Evolutionary conservation across 2,329 filamentous ascomycete genomes (phyloP), one percentile per base, ranked within the genome.

Genomic region (Dryadomyces sulphureus): DNA sequence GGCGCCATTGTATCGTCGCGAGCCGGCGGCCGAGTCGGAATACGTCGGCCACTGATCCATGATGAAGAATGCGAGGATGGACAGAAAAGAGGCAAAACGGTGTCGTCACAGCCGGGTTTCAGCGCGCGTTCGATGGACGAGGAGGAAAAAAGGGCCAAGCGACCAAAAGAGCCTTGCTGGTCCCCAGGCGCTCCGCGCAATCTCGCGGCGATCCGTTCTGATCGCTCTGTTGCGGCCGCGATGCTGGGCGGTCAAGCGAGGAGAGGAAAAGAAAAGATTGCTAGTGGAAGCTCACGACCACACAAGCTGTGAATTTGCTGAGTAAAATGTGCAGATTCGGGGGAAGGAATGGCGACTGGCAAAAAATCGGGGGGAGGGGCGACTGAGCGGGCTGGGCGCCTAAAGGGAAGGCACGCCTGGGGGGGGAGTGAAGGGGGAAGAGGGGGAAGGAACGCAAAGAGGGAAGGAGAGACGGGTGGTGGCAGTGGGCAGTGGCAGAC

Each of bases 21-120:
- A 70, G 60, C 73, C 72, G 59, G 70, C 70, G 60, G 70, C 72
- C 57, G 72, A 63, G 63, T 84, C 79, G 61, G 73, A 66, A 64
- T 84, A 85, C 52, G 72, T 62, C 66, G 79, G 76, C 79, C 79
- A 84, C 68, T 81, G 63, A 60, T 73, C 70, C 70, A 73, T 73
- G 58, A 60, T 43, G 48, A 43, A 25, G 12, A 17, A 3, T 20
- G 19, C n/a, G 19, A 8, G n/a, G 12, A 14, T 30, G 14, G 12
- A n/a, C 17, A n/a, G 16, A 32, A 3, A 9, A 32, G 32, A 34
- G 9, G 27, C 30, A n/a, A 41, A 25, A 14, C 16, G 19, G 21
- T 24, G 21, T 17, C 20, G 41, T 19, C 22, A 7, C 30, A 4
- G 25, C 11, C 20, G 14, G 40, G 24, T 32, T 22, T 46, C 17